These are phyloP conservation scores for Medicago arabica DNA, from an alignment of 306 rosid species.

Conservation along the genomic window DNA sequence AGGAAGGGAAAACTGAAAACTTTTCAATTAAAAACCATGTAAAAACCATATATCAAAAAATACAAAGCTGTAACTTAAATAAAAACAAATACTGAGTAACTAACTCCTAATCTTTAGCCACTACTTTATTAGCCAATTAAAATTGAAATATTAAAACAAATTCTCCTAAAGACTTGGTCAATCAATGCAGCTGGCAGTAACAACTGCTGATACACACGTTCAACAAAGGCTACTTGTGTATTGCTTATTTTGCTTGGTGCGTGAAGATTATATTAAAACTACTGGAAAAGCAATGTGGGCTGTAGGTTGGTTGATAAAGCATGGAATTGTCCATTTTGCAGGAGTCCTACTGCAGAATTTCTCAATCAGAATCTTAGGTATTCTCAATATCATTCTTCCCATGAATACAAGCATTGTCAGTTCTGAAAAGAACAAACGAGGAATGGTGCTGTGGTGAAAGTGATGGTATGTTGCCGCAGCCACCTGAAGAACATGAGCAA, in stretches of 20 bases:
- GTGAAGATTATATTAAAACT: conserved; percentile 3
- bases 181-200: no score
- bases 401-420: conserved; percentile 56
- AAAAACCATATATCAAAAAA: no score
- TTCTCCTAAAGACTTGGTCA: no score
- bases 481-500: conserved; percentile 56
- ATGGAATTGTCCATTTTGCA: conserved; percentile 85
- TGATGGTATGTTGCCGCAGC: conserved; percentile 91
- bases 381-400: conserved; percentile 81
- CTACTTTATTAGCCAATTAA: no score
- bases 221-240: neutral
- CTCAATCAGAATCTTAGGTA: conserved; percentile 80
- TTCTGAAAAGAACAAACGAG: conserved; percentile 65
- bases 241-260: neutral
- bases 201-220: no score
- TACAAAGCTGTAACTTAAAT: no score
- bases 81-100: no score
- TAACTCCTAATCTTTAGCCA: no score
- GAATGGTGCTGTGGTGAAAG: conserved; percentile 80
- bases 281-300: conserved; percentile 43
- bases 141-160: no score
- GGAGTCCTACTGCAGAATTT: conserved; percentile 92
- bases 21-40: no score
- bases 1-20: no score
- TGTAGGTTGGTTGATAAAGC: conserved; percentile 72